phyloP scores from a whole-genome alignment of 345 rosid species.

The Eucalyptus melliodora region DNA sequence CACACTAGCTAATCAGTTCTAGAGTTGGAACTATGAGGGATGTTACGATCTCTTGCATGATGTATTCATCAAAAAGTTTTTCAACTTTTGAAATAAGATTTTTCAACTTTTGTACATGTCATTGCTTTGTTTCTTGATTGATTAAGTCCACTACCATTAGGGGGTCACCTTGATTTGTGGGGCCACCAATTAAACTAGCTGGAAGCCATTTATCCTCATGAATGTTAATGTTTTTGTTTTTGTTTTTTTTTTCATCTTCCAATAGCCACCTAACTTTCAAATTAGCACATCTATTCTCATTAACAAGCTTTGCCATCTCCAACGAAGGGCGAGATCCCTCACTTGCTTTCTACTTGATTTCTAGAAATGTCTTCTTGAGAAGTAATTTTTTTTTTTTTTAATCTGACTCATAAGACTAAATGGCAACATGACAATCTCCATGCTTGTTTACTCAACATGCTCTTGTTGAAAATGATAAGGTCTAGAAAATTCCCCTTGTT shows the following conservation, averaged over 20 bases:
- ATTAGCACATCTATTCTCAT: background rate
- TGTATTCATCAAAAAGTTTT: background rate
- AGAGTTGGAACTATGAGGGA: background rate
- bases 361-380: fast-evolving
- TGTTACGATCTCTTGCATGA: background rate
- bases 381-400: background rate
- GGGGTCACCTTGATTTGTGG: background rate
- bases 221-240: background rate
- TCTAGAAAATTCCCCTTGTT: background rate
- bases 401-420: background rate
- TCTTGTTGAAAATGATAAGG: background rate
- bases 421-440: background rate
- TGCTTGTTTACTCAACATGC: background rate
- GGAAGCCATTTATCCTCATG: background rate
- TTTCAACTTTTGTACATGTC: background rate
- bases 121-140: background rate
- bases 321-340: background rate
- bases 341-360: background rate
- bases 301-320: background rate
- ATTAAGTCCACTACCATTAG: background rate
- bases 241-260: background rate
- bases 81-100: background rate
- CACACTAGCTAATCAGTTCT: background rate
- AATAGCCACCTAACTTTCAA: background rate
- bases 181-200: background rate